Percentiles rank a stretch among this genome's conserved stretches.
phyloP scores from a whole-genome alignment of 148 eudicot species.

The Cornus suecica region DNA sequence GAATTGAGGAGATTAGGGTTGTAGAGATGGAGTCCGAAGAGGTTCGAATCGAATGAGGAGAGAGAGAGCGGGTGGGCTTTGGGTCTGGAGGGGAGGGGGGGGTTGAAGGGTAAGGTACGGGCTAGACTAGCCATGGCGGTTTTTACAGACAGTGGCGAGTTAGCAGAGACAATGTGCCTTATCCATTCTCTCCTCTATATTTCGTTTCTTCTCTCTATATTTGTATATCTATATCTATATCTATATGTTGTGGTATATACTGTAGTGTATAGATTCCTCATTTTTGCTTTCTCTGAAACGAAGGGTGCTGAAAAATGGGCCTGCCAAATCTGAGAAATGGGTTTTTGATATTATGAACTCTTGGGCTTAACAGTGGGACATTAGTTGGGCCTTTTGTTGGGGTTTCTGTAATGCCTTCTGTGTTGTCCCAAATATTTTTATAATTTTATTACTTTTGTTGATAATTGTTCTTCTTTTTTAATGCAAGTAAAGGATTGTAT shows the following conservation, averaged over 20 bases:
- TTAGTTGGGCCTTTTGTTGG: too few relatives aligned
- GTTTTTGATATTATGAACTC: neutral
- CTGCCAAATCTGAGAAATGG: neutral
- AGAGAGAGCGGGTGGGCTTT: slow-evolving; percentile 17
- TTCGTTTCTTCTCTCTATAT: slow-evolving; percentile 7
- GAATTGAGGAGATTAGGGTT: slow-evolving; percentile 5
- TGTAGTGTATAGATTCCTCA: neutral
- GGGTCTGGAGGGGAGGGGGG: slow-evolving; percentile 28
- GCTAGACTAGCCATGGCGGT: slow-evolving; percentile 44
- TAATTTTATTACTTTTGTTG: too few relatives aligned
- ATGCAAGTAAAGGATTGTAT: too few relatives aligned
- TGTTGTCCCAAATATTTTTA: too few relatives aligned
- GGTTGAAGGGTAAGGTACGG: slow-evolving; percentile 26
- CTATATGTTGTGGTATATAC: neutral
- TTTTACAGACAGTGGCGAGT: neutral
- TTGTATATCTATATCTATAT: too few relatives aligned
- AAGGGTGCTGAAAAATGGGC: neutral
- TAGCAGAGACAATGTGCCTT: neutral
- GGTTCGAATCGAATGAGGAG: slow-evolving; percentile 24
- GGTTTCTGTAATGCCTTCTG: too few relatives aligned
- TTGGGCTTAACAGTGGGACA: too few relatives aligned
- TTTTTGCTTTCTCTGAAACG: neutral
- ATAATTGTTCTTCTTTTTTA: too few relatives aligned
- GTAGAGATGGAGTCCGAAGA: slow-evolving; percentile 30
- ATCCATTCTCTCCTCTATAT: slow-evolving; percentile 2